Evolutionary conservation across 805 yeast genomes (phyloP).

Genomic region (Teunomyces aglyptinius): DNA sequence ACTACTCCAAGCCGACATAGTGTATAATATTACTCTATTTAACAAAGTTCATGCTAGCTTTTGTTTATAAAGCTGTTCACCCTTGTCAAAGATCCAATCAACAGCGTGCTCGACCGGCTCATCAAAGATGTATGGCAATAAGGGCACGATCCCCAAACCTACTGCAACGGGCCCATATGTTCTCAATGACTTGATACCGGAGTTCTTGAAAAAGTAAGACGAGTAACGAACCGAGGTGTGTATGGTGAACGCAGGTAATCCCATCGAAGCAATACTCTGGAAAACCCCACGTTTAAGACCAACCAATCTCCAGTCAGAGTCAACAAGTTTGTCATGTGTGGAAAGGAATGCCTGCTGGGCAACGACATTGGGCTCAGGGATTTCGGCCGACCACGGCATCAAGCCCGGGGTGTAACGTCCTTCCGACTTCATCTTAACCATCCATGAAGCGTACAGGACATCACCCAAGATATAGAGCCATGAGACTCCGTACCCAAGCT

Average conservation of each 20-base stretch:
- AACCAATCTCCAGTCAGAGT: conserved; percentile 65
- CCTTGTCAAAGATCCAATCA: conserved; percentile 58
- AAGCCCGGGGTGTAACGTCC: conserved; percentile 61
- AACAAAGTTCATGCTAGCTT: not conserved
- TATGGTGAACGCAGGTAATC: conserved; percentile 81
- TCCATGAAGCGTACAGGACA: conserved; percentile 73
- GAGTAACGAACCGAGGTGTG: conserved; percentile 74
- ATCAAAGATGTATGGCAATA: conserved; percentile 74
- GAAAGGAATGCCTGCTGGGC: conserved; percentile 34
- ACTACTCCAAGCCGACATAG: conserved; percentile 59
- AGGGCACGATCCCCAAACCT: conserved; percentile 75
- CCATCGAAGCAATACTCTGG: conserved; percentile 83
- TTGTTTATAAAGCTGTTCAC: conserved; percentile 31
- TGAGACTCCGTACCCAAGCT: conserved; percentile 65
- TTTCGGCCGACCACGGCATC: conserved; percentile 63
- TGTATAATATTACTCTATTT: conserved; percentile 3
- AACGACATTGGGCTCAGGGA: conserved; percentile 38
- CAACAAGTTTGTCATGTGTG: conserved; percentile 28
- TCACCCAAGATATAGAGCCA: conserved; percentile 78
- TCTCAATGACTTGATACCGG: conserved; percentile 42
- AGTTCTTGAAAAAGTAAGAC: conserved; percentile 58
- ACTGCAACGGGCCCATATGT: conserved; percentile 76
- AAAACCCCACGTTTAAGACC: conserved; percentile 72
- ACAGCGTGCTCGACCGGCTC: conserved; percentile 76
- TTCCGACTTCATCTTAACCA: conserved; percentile 60